Evolutionary conservation across 768 basidiomycete species (phyloP), one percentile per base, ranked within the genome.

Genomic region (Butyriboletus loyo): DNA sequence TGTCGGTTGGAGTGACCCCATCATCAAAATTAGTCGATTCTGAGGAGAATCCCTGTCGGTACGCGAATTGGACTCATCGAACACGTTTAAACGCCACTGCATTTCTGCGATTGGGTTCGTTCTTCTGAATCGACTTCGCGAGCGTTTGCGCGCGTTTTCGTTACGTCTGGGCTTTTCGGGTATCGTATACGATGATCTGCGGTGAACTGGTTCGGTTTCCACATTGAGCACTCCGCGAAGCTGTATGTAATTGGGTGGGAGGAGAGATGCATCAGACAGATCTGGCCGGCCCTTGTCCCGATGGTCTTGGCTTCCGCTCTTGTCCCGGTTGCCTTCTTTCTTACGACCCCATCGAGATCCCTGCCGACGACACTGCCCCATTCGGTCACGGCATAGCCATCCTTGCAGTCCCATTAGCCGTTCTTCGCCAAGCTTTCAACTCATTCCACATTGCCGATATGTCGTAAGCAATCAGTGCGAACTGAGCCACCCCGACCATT

Each of bases 181-280:
- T n/a, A n/a, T n/a, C n/a, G n/a, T n/a, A n/a, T n/a, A n/a, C 22
- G 30, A 25, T 32, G 37, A 52, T 52, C 34, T 53, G n/a, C 51
- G 7, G 31, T 25, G 55, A 63, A 22, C 64, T 19, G 42, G 64
- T 50, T 63, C 61, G 42, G 11, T 50, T 59, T 36, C 63, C 36
- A 41, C 24, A 51, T 7, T 24, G 1, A 38, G 5, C 13, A 32
- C 31, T 7, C 49, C 40, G 35, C 31, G 48, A 42, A 30, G 1
- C 1, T 21, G 45, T 50, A 49, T 43, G 44, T 58, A 41, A 50
- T n/a, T n/a, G n/a, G n/a, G n/a, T n/a, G n/a, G n/a, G n/a, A n/a
- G n/a, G n/a, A n/a, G 44, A 7, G 11, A 24, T 43, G 22, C 30
- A 17, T 39, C 7, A 0, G 4, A 11, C 22, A 22, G 22, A 14